Evolutionary conservation across 1,284 basidiomycete species (phyloP).

Genomic region (Neonothopanus nambi): DNA sequence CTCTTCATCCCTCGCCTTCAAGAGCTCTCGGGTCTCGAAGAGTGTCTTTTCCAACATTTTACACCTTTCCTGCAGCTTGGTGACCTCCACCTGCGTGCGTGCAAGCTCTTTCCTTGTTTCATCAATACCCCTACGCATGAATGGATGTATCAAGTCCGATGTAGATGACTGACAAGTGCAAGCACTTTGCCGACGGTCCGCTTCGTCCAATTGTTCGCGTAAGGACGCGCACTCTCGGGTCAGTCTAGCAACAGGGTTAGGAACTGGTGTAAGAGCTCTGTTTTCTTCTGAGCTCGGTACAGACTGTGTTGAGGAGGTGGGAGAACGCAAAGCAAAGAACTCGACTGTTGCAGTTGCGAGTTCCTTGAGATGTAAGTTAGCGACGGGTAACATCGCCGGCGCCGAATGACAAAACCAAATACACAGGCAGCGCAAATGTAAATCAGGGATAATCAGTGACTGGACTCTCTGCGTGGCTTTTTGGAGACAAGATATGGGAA

Average conservation of each 20-base stretch:
- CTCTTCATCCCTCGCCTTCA: conserved; percentile 53
- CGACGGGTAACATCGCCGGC: conserved; percentile 45
- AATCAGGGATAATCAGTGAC: too few relatives aligned
- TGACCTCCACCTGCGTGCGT: conserved; percentile 51
- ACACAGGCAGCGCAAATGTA: conserved; percentile 24
- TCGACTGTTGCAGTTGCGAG: conserved; percentile 60
- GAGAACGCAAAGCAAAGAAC: conserved; percentile 51
- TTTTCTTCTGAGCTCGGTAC: conserved; percentile 25
- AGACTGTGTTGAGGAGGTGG: conserved; percentile 27
- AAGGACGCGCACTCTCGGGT: conserved; percentile 44
- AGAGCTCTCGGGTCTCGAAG: conserved; percentile 49
- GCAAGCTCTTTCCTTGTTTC: conserved; percentile 54
- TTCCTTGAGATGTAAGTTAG: conserved; percentile 57
- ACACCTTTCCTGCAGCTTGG: conserved; percentile 59
- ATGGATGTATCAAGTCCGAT: conserved; percentile 32
- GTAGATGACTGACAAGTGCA: conserved; percentile 38
- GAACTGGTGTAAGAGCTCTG: conserved; percentile 29
- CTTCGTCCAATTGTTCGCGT: conserved; percentile 51
- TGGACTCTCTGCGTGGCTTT: too few relatives aligned
- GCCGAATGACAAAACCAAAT: conserved; percentile 25
- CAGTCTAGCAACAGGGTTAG: conserved; percentile 37
- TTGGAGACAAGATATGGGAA: conserved; percentile 10
- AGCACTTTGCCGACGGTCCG: conserved; percentile 35
- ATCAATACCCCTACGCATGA: conserved; percentile 59
- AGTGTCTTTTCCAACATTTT: conserved; percentile 58